phyloP scores from a whole-genome alignment of 768 basidiomycete species.

The Gymnopilus junonius region DNA sequence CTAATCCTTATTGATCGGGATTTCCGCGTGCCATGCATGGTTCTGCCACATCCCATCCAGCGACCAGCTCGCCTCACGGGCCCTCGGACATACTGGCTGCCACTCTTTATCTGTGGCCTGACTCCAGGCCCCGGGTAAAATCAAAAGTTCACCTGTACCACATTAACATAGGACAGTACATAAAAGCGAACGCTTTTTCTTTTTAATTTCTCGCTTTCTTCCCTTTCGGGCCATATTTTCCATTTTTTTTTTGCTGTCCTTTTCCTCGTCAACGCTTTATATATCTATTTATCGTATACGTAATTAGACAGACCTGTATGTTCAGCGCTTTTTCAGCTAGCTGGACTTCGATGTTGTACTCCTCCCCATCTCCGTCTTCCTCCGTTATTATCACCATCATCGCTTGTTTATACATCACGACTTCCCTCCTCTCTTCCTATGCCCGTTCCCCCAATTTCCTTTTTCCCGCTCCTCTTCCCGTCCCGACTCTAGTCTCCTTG shows the following conservation, averaged over 20 bases:
- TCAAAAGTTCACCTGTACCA: conserved; percentile 9
- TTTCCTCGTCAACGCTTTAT: neutral
- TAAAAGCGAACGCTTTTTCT: neutral
- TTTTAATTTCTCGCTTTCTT: neutral
- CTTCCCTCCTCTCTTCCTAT: neutral
- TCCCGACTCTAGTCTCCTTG: neutral
- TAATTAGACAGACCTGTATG: conserved; percentile 5
- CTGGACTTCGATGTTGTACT: conserved; percentile 3
- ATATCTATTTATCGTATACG: neutral
- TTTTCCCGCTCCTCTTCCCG: neutral
- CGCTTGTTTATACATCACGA: neutral
- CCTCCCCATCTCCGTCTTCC: neutral
- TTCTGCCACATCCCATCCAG: neutral
- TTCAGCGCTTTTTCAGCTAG: neutral
- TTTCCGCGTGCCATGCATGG: neutral
- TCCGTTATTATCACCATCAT: neutral
- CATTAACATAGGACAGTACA: neutral
- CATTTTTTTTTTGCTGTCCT: neutral
- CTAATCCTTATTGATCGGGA: conserved; percentile 10
- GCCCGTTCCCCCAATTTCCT: too few relatives aligned
- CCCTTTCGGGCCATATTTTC: neutral
- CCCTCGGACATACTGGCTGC: neutral
- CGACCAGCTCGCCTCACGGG: neutral
- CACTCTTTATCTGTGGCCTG: neutral
- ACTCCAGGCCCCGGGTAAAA: neutral